Evolutionary conservation across 805 yeast genomes (phyloP).

Genomic region (Lipomyces kockii): DNA sequence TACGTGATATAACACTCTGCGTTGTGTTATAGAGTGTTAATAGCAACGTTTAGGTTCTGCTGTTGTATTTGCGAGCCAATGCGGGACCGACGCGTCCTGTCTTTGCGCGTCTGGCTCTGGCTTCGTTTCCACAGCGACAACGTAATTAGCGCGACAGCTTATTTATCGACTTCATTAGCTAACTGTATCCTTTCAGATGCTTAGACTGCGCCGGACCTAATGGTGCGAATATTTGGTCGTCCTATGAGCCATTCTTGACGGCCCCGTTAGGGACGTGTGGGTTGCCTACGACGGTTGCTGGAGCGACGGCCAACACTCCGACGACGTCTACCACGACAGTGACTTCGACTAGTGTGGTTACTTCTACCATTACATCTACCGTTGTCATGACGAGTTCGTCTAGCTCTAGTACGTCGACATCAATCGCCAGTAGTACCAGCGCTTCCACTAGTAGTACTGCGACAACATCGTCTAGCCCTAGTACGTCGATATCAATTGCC

Average conservation of each 20-base stretch:
- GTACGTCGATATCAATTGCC: neutral
- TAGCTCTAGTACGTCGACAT: neutral
- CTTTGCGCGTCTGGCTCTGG: slow-evolving; percentile 13
- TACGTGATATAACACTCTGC: neutral
- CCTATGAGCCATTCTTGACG: slow-evolving; percentile 5
- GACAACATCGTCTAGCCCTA: neutral
- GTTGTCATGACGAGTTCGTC: neutral
- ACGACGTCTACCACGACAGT: neutral
- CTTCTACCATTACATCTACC: neutral
- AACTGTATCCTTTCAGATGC: slow-evolving; percentile 8
- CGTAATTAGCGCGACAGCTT: neutral
- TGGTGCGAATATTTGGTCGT: slow-evolving; percentile 18
- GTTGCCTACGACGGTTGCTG: slow-evolving; percentile 7
- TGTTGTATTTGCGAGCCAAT: slow-evolving; percentile 5
- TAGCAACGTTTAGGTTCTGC: slow-evolving; percentile 12
- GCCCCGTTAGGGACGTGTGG: slow-evolving; percentile 12
- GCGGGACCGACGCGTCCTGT: slow-evolving; percentile 13
- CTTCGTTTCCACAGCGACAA: slow-evolving; percentile 3
- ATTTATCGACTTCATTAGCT: neutral
- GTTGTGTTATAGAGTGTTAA: neutral
- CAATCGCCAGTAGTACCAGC: slow-evolving; percentile 2
- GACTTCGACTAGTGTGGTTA: slow-evolving; percentile 1
- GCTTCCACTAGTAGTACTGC: neutral
- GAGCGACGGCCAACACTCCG: neutral
- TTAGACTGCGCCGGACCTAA: slow-evolving; percentile 16